Percentiles rank a stretch among this genome's conserved stretches.
Evolutionary conservation across 169 alveolate species (phyloP).

Genomic region (Cardiosporidium cionae): DNA sequence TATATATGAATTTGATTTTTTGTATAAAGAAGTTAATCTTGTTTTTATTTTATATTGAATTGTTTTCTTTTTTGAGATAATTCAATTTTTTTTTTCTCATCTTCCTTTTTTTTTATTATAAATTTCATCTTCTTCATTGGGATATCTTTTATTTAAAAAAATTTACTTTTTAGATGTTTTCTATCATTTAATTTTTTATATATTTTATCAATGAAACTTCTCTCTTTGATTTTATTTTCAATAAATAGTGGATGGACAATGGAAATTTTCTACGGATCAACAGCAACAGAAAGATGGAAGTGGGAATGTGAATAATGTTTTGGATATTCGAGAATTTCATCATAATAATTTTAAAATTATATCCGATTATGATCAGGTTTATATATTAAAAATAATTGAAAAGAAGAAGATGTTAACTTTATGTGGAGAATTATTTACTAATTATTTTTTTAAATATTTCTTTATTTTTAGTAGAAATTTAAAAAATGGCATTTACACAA

Average conservation of each 20-base stretch:
- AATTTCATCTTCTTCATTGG: background rate
- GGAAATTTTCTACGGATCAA: conserved; percentile 31
- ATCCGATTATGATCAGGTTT: conserved; percentile 9
- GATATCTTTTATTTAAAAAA: background rate
- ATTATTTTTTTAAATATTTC: background rate
- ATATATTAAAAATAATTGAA: background rate
- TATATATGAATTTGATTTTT: no score
- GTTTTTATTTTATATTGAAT: no score
- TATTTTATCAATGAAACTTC: background rate
- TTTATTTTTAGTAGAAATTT: background rate
- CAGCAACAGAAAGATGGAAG: conserved; percentile 20
- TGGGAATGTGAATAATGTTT: conserved; percentile 29
- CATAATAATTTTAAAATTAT: background rate
- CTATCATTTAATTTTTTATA: background rate
- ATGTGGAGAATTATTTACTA: background rate
- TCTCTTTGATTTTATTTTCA: background rate
- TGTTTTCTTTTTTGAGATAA: no score
- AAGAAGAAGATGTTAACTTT: background rate
- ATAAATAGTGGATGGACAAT: conserved; percentile 29
- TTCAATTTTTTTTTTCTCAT: no score
- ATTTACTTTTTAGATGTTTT: no score
- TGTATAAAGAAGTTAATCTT: no score
- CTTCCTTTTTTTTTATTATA: background rate
- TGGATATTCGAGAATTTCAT: conserved; percentile 5
- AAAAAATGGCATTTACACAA: background rate